Evolutionary conservation across 352 stramenopile genomes (phyloP).

Genomic region (Thraustochytrium striatum): DNA sequence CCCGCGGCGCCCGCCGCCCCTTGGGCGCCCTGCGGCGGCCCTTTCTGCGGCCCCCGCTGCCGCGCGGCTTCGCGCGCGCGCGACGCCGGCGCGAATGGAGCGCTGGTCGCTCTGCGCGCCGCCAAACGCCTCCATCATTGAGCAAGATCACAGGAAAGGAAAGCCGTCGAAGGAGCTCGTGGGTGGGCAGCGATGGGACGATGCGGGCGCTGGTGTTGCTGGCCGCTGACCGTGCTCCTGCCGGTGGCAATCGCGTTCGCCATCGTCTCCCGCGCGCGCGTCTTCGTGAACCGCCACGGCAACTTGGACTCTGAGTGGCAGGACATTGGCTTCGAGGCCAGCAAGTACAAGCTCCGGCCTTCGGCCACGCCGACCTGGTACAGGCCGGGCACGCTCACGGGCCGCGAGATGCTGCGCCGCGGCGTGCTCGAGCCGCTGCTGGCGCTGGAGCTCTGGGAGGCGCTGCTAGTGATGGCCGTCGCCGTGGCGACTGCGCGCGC

Average conservation of each 20-base stretch:
- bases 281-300: slow-evolving; percentile 13
- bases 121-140: too few species aligned
- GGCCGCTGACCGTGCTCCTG: neutral
- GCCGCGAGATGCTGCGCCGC: slow-evolving; percentile 4
- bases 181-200: neutral
- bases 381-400: neutral
- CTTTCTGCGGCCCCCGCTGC: too few species aligned
- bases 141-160: too few species aligned
- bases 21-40: too few species aligned
- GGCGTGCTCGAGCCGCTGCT: neutral
- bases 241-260: neutral
- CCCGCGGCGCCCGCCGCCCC: too few species aligned
- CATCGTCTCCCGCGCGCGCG: slow-evolving; percentile 4
- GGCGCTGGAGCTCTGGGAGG: slow-evolving; percentile 28
- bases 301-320: slow-evolving; percentile 43
- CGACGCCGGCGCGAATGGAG: too few species aligned
- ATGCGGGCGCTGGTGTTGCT: neutral
- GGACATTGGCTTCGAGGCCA: slow-evolving; percentile 9
- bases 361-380: neutral
- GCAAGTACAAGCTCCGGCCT: neutral
- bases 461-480: too few species aligned
- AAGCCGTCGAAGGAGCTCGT: too few species aligned
- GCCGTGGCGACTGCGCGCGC: too few species aligned
- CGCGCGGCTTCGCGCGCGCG: too few species aligned
- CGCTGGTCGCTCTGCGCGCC: too few species aligned